Percentiles rank a stretch among this genome's conserved stretches.
Evolutionary conservation across 768 basidiomycete genomes (phyloP).

Genomic region (Scleroderma citrinum): DNA sequence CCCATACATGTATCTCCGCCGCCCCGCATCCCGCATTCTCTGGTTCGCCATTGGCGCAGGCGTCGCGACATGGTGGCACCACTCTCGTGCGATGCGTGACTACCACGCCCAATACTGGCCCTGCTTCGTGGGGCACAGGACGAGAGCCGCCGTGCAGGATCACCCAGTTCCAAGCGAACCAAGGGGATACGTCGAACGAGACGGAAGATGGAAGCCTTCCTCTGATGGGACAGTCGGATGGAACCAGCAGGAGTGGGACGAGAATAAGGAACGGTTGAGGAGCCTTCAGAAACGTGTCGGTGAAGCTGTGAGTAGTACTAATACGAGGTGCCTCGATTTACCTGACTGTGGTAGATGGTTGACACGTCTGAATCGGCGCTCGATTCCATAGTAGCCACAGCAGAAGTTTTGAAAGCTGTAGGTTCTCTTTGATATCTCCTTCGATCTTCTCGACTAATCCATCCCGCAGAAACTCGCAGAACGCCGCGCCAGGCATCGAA

Average conservation of each 20-base stretch:
- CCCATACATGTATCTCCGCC: slow-evolving; percentile 18
- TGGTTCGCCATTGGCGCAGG: slow-evolving; percentile 66
- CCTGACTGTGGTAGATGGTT: slow-evolving; percentile 34
- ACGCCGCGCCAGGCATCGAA: slow-evolving; percentile 21
- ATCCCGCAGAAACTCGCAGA: slow-evolving; percentile 28
- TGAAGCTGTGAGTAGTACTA: slow-evolving; percentile 38
- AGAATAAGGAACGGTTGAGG: slow-evolving; percentile 42
- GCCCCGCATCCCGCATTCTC: slow-evolving; percentile 52
- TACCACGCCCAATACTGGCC: slow-evolving; percentile 29
- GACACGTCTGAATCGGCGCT: slow-evolving; percentile 66
- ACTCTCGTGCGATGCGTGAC: slow-evolving; percentile 39
- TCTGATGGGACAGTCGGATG: slow-evolving; percentile 15
- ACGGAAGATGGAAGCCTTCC: slow-evolving; percentile 1
- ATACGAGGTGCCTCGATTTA: neutral
- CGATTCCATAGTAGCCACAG: slow-evolving; percentile 49
- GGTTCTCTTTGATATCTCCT: slow-evolving; percentile 18
- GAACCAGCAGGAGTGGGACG: slow-evolving; percentile 36
- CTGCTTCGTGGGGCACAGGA: slow-evolving; percentile 21
- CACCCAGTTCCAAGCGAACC: slow-evolving; percentile 8
- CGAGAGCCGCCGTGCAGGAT: slow-evolving; percentile 12
- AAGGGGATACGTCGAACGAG: slow-evolving; percentile 3
- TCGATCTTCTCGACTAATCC: neutral
- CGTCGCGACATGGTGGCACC: slow-evolving; percentile 30
- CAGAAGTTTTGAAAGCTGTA: slow-evolving; percentile 57
- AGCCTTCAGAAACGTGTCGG: slow-evolving; percentile 44